Base-by-base conservation (phyloP, 306 rosid genomes). In the Lotus japonicus region DNA sequence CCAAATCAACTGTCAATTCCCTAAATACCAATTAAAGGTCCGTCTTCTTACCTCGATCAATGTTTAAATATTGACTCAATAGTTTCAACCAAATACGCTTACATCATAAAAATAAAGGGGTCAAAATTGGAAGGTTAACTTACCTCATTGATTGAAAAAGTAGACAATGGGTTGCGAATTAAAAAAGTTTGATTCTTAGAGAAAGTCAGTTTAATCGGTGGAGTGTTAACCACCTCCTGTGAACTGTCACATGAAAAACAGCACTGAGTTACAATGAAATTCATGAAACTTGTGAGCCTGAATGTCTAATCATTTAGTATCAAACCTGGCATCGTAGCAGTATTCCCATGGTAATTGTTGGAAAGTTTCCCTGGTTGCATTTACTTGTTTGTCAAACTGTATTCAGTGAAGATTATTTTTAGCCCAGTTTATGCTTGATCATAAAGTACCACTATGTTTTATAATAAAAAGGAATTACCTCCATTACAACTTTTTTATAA, bases 321-420 rank as follows among this genome's bases (percentile, higher is more conserved):
- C 70, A 21, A 26, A 86, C 86, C 88, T 86, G 57, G 44, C 70
- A 54, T 83, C 81, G 33, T 87, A 85, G 79, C 94, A 87, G 79
- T 81, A 85, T 11, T 79, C 84, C 83, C 79, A 87, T 33, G 73
- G 56, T 8, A n/a, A 11, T 9, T 63, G 12, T 55, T 13, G 73
- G 52, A 16, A 21, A 21, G 2, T 16, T 67, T 71, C 60, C 64
- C 86, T 79, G 17, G 88, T 71, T 49, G 86, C 79, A 69, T 79
- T 81, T 52, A 83, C 64, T 70, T 77, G 82, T 49, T 74, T 81
- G 77, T 83, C 88, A 83, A 85, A 88, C 94, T 85, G 82, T 52
- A 74, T 73, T 17, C 17, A 55, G 51, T n/a, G 84, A 73, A 58
- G 7, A 41, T 10, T 46, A 23, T 11, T 16, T 60, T 82, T 50